Conservation (phyloP, 208 protist genomes). For the Angomonas ambiguus region DNA sequence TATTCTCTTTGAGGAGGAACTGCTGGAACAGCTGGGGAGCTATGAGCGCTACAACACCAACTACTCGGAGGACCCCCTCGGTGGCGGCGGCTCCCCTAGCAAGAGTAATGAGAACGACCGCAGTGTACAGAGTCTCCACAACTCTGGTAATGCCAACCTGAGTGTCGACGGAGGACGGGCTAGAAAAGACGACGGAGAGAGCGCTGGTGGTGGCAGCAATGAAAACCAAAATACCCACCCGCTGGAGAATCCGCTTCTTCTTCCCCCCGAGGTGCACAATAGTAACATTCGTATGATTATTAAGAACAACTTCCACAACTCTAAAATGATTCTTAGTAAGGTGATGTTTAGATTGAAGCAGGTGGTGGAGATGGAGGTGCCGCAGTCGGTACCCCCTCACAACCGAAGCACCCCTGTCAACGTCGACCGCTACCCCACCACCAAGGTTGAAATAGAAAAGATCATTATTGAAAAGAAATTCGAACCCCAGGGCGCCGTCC, state of each 20-base stretch:
- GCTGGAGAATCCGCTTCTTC: neutral
- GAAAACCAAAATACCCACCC: neutral
- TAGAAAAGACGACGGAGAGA: neutral
- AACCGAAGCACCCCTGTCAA: neutral
- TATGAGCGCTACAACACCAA: neutral
- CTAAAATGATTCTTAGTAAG: neutral
- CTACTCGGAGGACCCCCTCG: neutral
- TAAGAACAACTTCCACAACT: neutral
- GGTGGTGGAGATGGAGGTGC: neutral
- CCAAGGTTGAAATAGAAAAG: neutral
- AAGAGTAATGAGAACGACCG: neutral
- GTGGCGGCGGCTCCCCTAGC: neutral
- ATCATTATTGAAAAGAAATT: constrained; percentile 3
- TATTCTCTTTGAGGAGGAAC: neutral
- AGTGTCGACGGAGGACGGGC: neutral
- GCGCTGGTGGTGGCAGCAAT: neutral
- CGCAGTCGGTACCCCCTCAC: neutral
- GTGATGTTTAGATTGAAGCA: neutral
- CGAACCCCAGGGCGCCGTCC: neutral
- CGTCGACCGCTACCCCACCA: neutral
- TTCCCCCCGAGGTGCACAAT: neutral
- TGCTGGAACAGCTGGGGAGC: neutral
- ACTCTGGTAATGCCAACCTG: neutral
- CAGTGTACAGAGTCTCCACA: neutral
- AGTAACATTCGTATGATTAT: constrained; percentile 7